These are phyloP conservation scores for Beauveria pseudobassiana DNA, from an alignment of 2,329 filamentous ascomycete species.

Conservation along the genomic window DNA sequence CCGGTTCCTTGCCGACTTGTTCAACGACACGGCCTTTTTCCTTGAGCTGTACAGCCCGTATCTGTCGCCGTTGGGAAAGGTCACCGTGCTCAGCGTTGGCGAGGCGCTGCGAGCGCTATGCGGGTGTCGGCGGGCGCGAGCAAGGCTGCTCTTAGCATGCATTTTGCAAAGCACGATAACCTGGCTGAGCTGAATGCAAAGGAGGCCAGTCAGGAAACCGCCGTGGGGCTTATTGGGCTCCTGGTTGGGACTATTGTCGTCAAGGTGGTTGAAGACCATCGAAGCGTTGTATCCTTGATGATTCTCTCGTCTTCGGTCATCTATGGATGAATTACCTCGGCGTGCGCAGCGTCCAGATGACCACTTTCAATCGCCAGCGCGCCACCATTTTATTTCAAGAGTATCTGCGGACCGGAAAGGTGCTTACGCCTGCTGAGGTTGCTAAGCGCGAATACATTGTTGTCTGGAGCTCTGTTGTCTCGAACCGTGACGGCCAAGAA, in stretches of 20 bases:
- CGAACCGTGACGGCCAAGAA: slow-evolving; percentile 20
- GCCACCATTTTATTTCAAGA: slow-evolving; percentile 68
- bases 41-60: slow-evolving; percentile 77
- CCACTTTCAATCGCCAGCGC: slow-evolving; percentile 76
- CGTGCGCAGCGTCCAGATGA: slow-evolving; percentile 77
- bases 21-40: slow-evolving; percentile 81
- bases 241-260: slow-evolving; percentile 77
- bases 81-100: slow-evolving; percentile 41
- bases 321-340: slow-evolving; percentile 80
- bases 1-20: slow-evolving; percentile 76
- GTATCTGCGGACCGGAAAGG: slow-evolving; percentile 38
- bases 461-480: slow-evolving; percentile 27
- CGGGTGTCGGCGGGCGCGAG: slow-evolving; percentile 85
- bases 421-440: slow-evolving; percentile 60
- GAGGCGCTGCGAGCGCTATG: slow-evolving; percentile 58
- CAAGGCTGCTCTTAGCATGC: slow-evolving; percentile 84
- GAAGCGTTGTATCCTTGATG: slow-evolving; percentile 67
- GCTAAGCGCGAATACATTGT: slow-evolving; percentile 59
- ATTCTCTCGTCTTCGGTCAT: slow-evolving; percentile 65
- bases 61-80: slow-evolving; percentile 49
- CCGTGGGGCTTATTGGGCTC: slow-evolving; percentile 84
- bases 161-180: slow-evolving; percentile 84
- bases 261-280: slow-evolving; percentile 60
- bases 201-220: slow-evolving; percentile 91
- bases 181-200: slow-evolving; percentile 89